phyloP scores from a whole-genome alignment of 1,284 basidiomycete genomes.

The Boletus semigastroideus region DNA sequence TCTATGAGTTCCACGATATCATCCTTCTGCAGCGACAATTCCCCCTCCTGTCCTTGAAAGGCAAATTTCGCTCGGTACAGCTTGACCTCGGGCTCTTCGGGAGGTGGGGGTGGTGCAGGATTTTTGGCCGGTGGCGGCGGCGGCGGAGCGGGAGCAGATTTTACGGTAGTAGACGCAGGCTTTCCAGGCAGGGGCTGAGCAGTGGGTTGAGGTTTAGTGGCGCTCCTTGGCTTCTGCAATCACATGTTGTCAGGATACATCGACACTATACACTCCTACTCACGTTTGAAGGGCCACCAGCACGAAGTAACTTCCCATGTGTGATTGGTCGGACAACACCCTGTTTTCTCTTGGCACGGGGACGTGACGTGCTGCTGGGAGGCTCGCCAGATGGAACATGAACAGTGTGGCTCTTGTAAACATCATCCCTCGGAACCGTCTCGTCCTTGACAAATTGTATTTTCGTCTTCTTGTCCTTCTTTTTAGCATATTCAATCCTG shows the following conservation, averaged over 20 bases:
- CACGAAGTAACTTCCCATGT: conserved; percentile 76
- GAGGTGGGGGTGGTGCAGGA: conserved; percentile 49
- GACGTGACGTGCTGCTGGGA: conserved; percentile 76
- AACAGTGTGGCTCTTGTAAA: conserved; percentile 94
- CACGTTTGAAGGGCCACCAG: conserved; percentile 72
- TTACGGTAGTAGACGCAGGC: conserved; percentile 28
- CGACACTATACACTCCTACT: conserved; percentile 15
- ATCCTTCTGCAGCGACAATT: conserved; percentile 88
- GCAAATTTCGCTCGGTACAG: conserved; percentile 86
- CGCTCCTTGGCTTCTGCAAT: conserved; percentile 44
- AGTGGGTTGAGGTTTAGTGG: conserved; percentile 55
- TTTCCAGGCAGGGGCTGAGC: conserved; percentile 60
- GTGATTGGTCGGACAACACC: conserved; percentile 83
- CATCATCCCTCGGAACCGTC: conserved; percentile 75
- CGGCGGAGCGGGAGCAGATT: conserved; percentile 35
- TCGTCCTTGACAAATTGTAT: conserved; percentile 94
- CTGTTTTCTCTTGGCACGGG: conserved; percentile 85
- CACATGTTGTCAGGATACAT: conserved; percentile 12
- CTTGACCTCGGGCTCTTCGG: conserved; percentile 65
- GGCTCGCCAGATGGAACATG: conserved; percentile 89
- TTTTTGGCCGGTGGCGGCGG: conserved; percentile 40
- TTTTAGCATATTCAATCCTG: conserved; percentile 90
- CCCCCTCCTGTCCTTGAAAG: conserved; percentile 89
- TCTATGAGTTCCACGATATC: conserved; percentile 91
- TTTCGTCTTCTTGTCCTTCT: conserved; percentile 92